phyloP scores from a whole-genome alignment of 257 asterid species.

The Cruciata laevipes region DNA sequence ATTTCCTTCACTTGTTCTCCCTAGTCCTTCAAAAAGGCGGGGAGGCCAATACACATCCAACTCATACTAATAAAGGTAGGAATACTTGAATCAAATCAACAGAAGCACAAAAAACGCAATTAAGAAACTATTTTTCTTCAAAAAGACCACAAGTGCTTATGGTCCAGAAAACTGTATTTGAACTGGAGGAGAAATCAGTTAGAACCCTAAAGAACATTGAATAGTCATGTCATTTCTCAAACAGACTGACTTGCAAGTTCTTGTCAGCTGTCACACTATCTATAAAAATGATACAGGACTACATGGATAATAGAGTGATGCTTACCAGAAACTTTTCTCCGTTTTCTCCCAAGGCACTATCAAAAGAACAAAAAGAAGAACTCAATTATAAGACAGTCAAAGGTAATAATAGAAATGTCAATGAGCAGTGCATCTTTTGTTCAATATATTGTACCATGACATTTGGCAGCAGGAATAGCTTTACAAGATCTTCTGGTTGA shows the following conservation, averaged over 20 bases:
- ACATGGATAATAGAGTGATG: conserved; percentile 3
- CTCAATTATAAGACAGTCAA: not conserved
- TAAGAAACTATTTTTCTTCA: not conserved
- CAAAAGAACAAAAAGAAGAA: conserved; percentile 20
- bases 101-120: not conserved
- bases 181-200: not conserved
- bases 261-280: not conserved
- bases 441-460: conserved; percentile 48
- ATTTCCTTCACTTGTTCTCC: not conserved
- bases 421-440: not conserved
- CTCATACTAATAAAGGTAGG: not conserved
- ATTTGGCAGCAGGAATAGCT: conserved; percentile 78
- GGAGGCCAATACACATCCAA: not conserved
- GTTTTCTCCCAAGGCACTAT: conserved; percentile 81
- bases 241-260: not conserved
- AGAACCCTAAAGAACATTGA: not conserved
- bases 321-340: conserved; percentile 55
- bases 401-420: not conserved
- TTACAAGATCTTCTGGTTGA: conserved; percentile 93
- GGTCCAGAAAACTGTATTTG: not conserved
- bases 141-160: not conserved
- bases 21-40: not conserved
- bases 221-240: not conserved
- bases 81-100: not conserved
- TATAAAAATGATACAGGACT: not conserved